These are phyloP conservation scores for Penicillium sp. DNA, from an alignment of 2,329 filamentous ascomycete genomes.

Conservation along the genomic window DNA sequence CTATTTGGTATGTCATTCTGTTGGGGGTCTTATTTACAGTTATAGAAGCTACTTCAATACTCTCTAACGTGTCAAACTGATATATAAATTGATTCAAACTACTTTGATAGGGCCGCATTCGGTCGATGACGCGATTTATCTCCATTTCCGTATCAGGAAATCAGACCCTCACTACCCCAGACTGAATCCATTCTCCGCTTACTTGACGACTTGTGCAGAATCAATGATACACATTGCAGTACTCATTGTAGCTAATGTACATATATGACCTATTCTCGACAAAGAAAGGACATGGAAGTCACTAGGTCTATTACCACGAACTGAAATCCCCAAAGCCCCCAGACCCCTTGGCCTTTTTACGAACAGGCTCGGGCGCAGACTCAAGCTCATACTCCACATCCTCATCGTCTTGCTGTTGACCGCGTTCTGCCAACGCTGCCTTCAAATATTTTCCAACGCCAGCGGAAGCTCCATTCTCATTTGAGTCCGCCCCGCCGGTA, in stretches of 20 bases:
- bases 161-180: too few species aligned
- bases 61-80: not conserved
- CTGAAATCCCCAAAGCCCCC: conserved; percentile 95
- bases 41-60: too few species aligned
- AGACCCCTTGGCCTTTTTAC: conserved; percentile 70
- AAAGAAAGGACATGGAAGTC: not conserved
- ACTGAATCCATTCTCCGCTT: too few species aligned
- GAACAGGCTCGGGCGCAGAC: conserved; percentile 63
- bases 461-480: conserved; percentile 44
- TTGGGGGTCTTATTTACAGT: too few species aligned
- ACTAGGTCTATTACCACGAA: conserved; percentile 62
- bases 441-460: conserved; percentile 79
- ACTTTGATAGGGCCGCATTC: not conserved
- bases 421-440: conserved; percentile 46
- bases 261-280: not conserved
- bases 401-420: conserved; percentile 51
- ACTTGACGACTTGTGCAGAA: too few species aligned
- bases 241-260: not conserved
- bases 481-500: conserved; percentile 58
- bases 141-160: not conserved
- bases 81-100: not conserved
- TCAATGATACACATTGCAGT: not conserved
- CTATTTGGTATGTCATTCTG: too few species aligned
- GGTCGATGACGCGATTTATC: conserved; percentile 6
- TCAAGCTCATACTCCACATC: conserved; percentile 59